phyloP scores from a whole-genome alignment of 495 filamentous ascomycete genomes.

The Letharia lupina region DNA sequence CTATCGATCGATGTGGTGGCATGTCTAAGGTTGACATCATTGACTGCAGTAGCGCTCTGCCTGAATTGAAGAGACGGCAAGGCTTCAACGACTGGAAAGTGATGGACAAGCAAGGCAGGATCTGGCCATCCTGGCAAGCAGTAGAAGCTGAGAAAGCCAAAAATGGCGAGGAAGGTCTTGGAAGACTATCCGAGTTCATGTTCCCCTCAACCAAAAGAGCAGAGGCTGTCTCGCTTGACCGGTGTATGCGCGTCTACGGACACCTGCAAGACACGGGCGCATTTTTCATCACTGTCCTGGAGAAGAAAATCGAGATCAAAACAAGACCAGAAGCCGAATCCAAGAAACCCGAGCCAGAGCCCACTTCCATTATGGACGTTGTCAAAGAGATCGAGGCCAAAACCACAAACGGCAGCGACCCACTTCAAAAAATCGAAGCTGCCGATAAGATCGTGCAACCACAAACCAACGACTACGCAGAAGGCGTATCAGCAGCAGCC shows the following conservation, averaged over 20 bases:
- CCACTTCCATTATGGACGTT: conserved; percentile 43
- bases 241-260: conserved; percentile 87
- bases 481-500: conserved; percentile 24
- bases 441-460: conserved; percentile 41
- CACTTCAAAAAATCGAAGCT: conserved; percentile 43
- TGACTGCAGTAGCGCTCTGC: conserved; percentile 69
- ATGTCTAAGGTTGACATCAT: conserved; percentile 70
- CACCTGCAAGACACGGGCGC: conserved; percentile 93
- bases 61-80: conserved; percentile 60
- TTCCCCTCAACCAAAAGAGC: conserved; percentile 57
- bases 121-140: conserved; percentile 71
- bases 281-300: conserved; percentile 93
- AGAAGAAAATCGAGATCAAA: conserved; percentile 83
- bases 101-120: conserved; percentile 68
- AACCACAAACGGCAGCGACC: conserved; percentile 35
- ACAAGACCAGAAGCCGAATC: conserved; percentile 64
- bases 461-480: conserved; percentile 32
- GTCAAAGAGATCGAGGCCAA: conserved; percentile 46
- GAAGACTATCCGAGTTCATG: conserved; percentile 66
- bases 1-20: conserved; percentile 87
- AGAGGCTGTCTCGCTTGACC: conserved; percentile 62
- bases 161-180: conserved; percentile 48
- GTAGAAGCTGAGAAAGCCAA: conserved; percentile 55
- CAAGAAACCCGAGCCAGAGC: conserved; percentile 45
- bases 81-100: conserved; percentile 77